phyloP scores from a whole-genome alignment of 495 filamentous ascomycete species.

The Parmelia sp. region DNA sequence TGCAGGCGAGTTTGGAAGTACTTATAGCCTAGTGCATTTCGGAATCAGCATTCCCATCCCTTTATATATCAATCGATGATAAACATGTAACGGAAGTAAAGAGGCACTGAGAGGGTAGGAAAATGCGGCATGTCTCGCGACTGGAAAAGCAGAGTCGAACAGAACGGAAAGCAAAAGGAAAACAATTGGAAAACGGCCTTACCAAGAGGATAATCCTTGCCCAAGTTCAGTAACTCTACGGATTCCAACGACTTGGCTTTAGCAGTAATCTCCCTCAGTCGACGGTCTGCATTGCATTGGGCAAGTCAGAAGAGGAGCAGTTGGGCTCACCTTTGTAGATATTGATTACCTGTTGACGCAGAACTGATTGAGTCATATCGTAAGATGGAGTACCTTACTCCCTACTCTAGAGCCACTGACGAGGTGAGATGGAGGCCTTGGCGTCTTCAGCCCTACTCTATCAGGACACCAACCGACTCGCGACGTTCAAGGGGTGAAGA shows the following conservation, averaged over 20 bases:
- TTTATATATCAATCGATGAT: no score
- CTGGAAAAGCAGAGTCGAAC: no score
- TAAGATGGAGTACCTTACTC: no score
- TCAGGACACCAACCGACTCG: background rate
- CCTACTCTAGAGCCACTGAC: background rate
- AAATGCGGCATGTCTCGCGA: no score
- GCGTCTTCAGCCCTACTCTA: background rate
- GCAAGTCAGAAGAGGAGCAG: background rate
- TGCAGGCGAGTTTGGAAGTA: slow-evolving; percentile 81
- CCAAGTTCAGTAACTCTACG: slow-evolving; percentile 75
- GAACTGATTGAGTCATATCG: slow-evolving; percentile 46
- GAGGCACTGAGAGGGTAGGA: no score
- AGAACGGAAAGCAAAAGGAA: no score
- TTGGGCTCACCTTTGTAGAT: slow-evolving; percentile 75
- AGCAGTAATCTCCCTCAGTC: slow-evolving; percentile 12
- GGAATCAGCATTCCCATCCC: no score
- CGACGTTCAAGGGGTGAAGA: no score
- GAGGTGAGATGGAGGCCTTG: background rate
- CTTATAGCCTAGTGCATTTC: slow-evolving; percentile 44
- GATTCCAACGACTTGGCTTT: slow-evolving; percentile 14
- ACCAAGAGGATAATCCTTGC: slow-evolving; percentile 75
- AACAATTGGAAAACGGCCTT: no score
- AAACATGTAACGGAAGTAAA: no score
- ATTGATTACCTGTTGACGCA: slow-evolving; percentile 73
- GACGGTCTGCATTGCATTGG: background rate